Base-by-base conservation (phyloP, 176 grass and related monocot genomes). In the Triticum dicoccoides region DNA sequence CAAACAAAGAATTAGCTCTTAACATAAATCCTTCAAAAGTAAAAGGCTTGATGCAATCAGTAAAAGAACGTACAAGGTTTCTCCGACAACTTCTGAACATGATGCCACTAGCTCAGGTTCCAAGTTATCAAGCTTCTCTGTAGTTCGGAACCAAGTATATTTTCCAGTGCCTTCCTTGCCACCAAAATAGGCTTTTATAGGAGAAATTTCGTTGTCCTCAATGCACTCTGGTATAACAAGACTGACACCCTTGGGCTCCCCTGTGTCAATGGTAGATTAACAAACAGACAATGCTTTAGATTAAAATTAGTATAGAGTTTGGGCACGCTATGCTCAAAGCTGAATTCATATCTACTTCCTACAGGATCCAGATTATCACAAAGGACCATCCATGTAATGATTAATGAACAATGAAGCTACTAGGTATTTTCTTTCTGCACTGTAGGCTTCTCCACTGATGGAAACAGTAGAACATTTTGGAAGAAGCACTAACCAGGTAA, bases 111-210 rank as follows among this genome's bases (percentile, higher is more conserved):
- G 83, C 83, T 91, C 85, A 86, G 77, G 72, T 63, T 94, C 90
- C 70, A 89, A 86, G 62, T 85, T 85, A 24, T 58, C 76, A 81
- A 82, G 62, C 81, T 92, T 96, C 86, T 91, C 77, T 90, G 87
- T 90, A 69, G 87, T 88, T 85, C 87, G 87, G 64, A 90, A 96
- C 97, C 97, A 99, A 76, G 73, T 91, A 88, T 96, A 99, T 73
- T 73, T 94, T 35, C 90, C 92, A 80, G 65, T 70, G 65, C 97
- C 97, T 91, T 99, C 97, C 49, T 87, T 91, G 56, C 97, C 97
- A 91, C 97, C 97, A 65, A 92, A 99, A 61, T 99, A 99, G 70
- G 76, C 84, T 91, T 94, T 99, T 68, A 86, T 27, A 41, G 97
- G 97, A 86, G 89, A 84, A 89, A 99, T 78, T 94, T 96, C 94